These are phyloP conservation scores for Bidens hawaiensis DNA, from an alignment of 140 eudicot genomes.

Conservation along the genomic window DNA sequence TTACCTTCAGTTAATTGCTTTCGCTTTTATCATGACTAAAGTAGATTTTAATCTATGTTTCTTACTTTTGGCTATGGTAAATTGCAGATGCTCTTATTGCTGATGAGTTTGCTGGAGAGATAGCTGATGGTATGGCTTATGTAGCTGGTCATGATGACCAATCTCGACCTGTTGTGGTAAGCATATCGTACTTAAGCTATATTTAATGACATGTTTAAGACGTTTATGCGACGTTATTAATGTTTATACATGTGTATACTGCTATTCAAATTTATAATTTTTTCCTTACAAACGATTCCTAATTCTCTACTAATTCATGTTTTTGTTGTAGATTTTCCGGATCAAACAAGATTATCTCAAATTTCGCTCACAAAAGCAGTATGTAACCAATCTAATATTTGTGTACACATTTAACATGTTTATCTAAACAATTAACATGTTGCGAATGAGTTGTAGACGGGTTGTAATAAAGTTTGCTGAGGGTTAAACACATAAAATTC, in stretches of 20 bases:
- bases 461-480: neutral
- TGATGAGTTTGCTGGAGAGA: constrained; percentile 92
- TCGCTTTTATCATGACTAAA: constrained; percentile 37
- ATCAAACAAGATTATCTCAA: constrained; percentile 93
- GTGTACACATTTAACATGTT: neutral
- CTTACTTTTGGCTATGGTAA: constrained; percentile 1
- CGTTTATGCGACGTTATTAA: too few species aligned
- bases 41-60: constrained; percentile 4
- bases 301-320: neutral
- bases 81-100: constrained; percentile 70
- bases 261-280: neutral
- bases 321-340: constrained; percentile 65
- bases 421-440: neutral
- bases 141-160: constrained; percentile 93
- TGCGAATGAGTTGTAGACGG: neutral
- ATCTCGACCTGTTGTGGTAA: constrained; percentile 83
- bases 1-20: constrained; percentile 37
- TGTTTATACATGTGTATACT: too few species aligned
- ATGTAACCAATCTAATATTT: constrained; percentile 24
- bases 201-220: too few species aligned
- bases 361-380: constrained; percentile 86
- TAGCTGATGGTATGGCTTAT: constrained; percentile 88
- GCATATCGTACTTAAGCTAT: neutral
- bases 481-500: neutral
- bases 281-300: neutral